phyloP scores from a whole-genome alignment of 2,329 filamentous ascomycete species.

The Diplodia corticola region DNA sequence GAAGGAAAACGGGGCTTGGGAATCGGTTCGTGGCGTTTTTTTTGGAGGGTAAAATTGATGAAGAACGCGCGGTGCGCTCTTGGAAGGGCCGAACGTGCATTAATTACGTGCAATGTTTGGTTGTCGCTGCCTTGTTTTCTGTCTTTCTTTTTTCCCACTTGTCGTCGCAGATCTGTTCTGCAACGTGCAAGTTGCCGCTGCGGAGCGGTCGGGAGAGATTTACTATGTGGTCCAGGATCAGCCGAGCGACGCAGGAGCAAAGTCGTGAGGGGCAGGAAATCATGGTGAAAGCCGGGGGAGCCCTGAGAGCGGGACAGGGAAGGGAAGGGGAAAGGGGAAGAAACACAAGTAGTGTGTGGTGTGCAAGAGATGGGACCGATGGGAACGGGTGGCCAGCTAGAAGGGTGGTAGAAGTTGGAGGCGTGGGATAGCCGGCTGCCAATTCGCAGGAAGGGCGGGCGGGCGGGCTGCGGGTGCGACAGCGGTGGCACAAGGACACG shows the following conservation, averaged over 20 bases:
- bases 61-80: background rate
- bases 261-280: background rate
- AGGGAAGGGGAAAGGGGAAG: background rate
- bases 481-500: background rate
- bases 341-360: background rate
- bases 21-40: background rate
- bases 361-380: background rate
- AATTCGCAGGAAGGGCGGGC: background rate
- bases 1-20: background rate
- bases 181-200: too few relatives aligned
- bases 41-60: background rate
- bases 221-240: background rate
- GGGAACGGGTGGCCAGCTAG: background rate
- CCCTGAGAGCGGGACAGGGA: background rate
- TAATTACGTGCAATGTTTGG: too few relatives aligned
- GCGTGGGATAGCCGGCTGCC: background rate
- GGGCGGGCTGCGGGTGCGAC: background rate
- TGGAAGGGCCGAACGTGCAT: background rate
- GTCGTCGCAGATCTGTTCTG: background rate
- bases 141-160: background rate
- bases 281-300: background rate
- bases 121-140: background rate
- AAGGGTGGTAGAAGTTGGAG: background rate
- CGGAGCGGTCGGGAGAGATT: too few relatives aligned
- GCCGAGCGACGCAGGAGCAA: background rate